These are phyloP conservation scores for Polytrichum commune DNA, from an alignment of 225 moss, liverwort and hornwort species.

Conservation along the genomic window DNA sequence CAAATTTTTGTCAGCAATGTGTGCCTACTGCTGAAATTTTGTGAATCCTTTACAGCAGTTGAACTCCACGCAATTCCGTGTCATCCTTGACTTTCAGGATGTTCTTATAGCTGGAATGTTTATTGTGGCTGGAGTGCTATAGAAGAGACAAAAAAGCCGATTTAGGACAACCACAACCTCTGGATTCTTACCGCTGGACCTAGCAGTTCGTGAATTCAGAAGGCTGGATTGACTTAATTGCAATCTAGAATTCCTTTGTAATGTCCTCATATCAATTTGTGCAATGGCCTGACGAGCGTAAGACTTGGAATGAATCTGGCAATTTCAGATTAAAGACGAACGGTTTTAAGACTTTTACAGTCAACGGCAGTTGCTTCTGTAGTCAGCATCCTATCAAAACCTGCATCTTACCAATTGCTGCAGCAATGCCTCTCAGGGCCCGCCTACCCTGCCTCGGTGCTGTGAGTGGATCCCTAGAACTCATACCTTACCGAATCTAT, in stretches of 20 bases:
- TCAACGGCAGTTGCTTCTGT: slow-evolving; percentile 16
- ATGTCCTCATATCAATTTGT: slow-evolving; percentile 13
- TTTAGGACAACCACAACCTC: neutral
- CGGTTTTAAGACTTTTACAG: slow-evolving; percentile 18
- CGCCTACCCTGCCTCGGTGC: slow-evolving; percentile 56
- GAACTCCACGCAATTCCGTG: no score
- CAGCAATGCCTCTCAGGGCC: slow-evolving; percentile 55
- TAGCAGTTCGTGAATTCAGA: slow-evolving; percentile 2
- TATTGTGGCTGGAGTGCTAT: neutral
- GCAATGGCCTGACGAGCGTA: slow-evolving; percentile 33
- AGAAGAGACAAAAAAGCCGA: neutral
- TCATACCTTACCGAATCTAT: slow-evolving; percentile 7
- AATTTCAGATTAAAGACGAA: slow-evolving; percentile 43
- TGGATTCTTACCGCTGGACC: slow-evolving; percentile 1
- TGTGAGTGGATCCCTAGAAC: slow-evolving; percentile 49
- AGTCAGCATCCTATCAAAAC: slow-evolving; percentile 22
- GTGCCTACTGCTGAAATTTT: no score
- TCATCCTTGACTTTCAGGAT: neutral
- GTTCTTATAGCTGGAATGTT: neutral
- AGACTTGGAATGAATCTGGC: slow-evolving; percentile 45
- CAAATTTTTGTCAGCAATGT: neutral
- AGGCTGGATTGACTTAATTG: slow-evolving; percentile 11
- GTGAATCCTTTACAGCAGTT: no score
- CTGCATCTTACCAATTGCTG: slow-evolving; percentile 14
- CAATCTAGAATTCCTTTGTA: neutral